Evolutionary conservation across 2,329 filamentous ascomycete species (phyloP), one percentile per base, ranked within the genome.

Genomic region (Ascocoryne sarcoides): DNA sequence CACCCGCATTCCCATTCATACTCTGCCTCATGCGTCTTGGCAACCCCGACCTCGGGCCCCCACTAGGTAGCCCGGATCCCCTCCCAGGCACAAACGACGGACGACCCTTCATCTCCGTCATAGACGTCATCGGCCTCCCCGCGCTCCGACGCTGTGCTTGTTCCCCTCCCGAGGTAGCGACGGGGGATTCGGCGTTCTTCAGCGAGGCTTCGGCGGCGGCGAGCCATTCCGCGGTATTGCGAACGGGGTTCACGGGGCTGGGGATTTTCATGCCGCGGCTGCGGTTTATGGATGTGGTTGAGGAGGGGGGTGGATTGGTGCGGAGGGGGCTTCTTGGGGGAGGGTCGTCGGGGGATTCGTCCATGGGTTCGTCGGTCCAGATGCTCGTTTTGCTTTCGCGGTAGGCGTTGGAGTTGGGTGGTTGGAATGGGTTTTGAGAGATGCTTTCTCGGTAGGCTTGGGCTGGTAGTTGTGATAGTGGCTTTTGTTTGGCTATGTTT

Each of bases 321-420:
- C 32, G 32, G 4, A 40, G 46, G 8, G 43, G 44, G 5, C 44
- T 40, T 20, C 37, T 26, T 4, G 45, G 30, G 4, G 41, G 37
- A 19, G 49, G 40, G 9, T 50, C 44, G 36, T 4, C 29, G 33
- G 9, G 42, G 30, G 17, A 44, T 39, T 2, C 43, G 47, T 2
- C 48, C 29, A 12, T 55, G 7, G 23, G 23, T 26, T 26, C 55
- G 31, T 58, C 54, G 3, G 50, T 57, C 55, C 55, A 57, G 16
- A 49, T 40, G 19, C 45, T 51, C n/a, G 45, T 47, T 45, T 52
- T 51, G 37, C 45, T 54, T 23, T 53, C 49, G 16, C 51, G 23
- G 17, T 48, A 47, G 9, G 18, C 16, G 9, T 32, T 12, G 7
- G 23, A 7, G 7, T 7, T 26, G 7, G 23, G 31, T 8, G 23